Base-by-base conservation (phyloP, 805 yeast species). In the Kregervanrija delftensis region DNA sequence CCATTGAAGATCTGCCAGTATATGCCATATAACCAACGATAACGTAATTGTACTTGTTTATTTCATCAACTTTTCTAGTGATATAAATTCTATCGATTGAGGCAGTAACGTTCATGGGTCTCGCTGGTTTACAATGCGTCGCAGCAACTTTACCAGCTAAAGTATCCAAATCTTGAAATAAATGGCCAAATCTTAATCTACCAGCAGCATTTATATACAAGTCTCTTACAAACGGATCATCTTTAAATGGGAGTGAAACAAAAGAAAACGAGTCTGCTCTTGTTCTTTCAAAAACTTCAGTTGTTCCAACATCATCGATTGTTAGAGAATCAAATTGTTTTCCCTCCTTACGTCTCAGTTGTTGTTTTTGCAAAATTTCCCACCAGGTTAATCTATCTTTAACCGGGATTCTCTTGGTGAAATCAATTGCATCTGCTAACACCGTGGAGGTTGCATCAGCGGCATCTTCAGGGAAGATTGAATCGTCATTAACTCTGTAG, bases 1-100 rank as follows among this genome's bases (percentile, higher is more conserved):
- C 97, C 96, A 90, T 90, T 1, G 96, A 89, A 1, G 96, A 86
- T 49, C 87, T 72, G 47, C 98, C 98, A 0, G 96, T 90, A 87
- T 95, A 90, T 8, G 95, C 81, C 37, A 89, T 96, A 42, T 81
- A 73, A 12, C 98, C 98, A 30, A 93, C 89, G 48, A 90, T 67
- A 30, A 88, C 74, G 55, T 90, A 81, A 64, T 88, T 87, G 64
- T 76, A 83, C 50, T 79, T 77, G 44, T 73, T 70, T 49, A 89
- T 78, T 55, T 83, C 87, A 56, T 88, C 96, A 35, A 89, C 77
- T 54, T 88, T 81, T 63, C 84, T 85, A 47, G 88, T 78, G 79
- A 90, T 80, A 60, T 86, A 85, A 52, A 90, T 87, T 51, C 96
- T 71, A 65, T 91, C 97, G 22, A 90, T 96, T 22, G 93, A 81